These are phyloP conservation scores for Oleoguttula mirabilis DNA, from an alignment of 495 filamentous ascomycete species.

Conservation along the genomic window DNA sequence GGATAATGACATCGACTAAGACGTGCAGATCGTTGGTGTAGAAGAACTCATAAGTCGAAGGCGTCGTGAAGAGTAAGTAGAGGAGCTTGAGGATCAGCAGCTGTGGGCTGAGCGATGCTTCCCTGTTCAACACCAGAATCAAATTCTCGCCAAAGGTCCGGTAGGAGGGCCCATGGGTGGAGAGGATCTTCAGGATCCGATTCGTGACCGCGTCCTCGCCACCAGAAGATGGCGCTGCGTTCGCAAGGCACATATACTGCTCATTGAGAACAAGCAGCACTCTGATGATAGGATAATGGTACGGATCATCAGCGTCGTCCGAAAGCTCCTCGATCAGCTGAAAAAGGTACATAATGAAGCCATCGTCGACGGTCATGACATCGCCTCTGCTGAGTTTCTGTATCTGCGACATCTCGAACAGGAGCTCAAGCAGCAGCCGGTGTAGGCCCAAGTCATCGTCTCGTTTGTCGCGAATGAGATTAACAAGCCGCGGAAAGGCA, in stretches of 20 bases:
- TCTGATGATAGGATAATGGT: slow-evolving; percentile 89
- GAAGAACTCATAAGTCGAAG: slow-evolving; percentile 89
- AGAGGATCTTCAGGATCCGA: slow-evolving; percentile 80
- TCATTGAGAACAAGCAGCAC: slow-evolving; percentile 96
- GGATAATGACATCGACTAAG: slow-evolving; percentile 87
- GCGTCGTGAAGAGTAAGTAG: slow-evolving; percentile 87
- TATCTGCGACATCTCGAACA: slow-evolving; percentile 96
- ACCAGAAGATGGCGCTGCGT: slow-evolving; percentile 37
- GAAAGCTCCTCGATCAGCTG: slow-evolving; percentile 79
- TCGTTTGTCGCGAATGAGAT: slow-evolving; percentile 57
- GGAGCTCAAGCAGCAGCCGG: slow-evolving; percentile 68
- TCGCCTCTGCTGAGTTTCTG: slow-evolving; percentile 70
- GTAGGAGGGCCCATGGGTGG: slow-evolving; percentile 62
- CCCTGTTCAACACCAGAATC: slow-evolving; percentile 88
- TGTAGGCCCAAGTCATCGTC: slow-evolving; percentile 60
- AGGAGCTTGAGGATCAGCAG: slow-evolving; percentile 89
- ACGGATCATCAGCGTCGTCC: slow-evolving; percentile 84
- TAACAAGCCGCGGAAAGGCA: slow-evolving; percentile 68
- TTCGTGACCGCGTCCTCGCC: slow-evolving; percentile 58
- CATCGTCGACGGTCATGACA: slow-evolving; percentile 65
- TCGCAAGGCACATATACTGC: slow-evolving; percentile 78
- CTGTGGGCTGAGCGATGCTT: slow-evolving; percentile 81
- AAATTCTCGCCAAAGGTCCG: slow-evolving; percentile 97
- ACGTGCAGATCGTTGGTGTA: slow-evolving; percentile 95
- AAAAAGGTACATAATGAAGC: slow-evolving; percentile 74